These are phyloP conservation scores for Funneliformis caledonium DNA, from an alignment of 371 early-diverging fungal genomes.

Conservation along the genomic window DNA sequence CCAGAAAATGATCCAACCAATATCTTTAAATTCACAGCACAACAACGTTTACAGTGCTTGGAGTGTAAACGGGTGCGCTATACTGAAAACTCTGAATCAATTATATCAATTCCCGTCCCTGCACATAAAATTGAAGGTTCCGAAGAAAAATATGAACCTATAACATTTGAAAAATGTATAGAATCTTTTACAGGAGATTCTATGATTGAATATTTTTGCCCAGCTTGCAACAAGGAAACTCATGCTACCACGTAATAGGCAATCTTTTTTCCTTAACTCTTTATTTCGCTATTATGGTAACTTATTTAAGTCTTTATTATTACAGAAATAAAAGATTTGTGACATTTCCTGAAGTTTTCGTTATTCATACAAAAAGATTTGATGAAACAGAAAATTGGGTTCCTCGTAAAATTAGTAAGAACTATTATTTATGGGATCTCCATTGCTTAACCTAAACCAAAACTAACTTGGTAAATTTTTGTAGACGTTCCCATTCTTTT, in stretches of 20 bases:
- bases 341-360: conserved; percentile 86
- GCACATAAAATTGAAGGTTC: conserved; percentile 51
- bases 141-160: conserved; percentile 59
- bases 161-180: conserved; percentile 79
- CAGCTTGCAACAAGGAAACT: conserved; percentile 73
- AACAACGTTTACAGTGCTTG: conserved; percentile 86
- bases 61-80: conserved; percentile 84
- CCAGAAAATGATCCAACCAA: conserved; percentile 66
- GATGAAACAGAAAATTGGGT: conserved; percentile 86
- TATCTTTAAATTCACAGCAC: conserved; percentile 76
- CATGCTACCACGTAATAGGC: conserved; percentile 65
- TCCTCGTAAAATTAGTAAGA: conserved; percentile 74
- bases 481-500: conserved; percentile 65
- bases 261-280: conserved; percentile 9
- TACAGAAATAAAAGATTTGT: conserved; percentile 72
- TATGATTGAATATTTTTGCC: conserved; percentile 78
- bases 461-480: conserved; percentile 44
- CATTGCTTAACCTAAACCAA: not conserved
- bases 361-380: conserved; percentile 83
- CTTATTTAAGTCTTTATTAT: not conserved
- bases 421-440: not conserved
- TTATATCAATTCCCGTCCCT: conserved; percentile 77
- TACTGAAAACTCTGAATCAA: conserved; percentile 60
- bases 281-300: not conserved
- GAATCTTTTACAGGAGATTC: conserved; percentile 62